Conservation (phyloP, 2,329 filamentous ascomycete genomes). For the Aspergillus sp. region DNA sequence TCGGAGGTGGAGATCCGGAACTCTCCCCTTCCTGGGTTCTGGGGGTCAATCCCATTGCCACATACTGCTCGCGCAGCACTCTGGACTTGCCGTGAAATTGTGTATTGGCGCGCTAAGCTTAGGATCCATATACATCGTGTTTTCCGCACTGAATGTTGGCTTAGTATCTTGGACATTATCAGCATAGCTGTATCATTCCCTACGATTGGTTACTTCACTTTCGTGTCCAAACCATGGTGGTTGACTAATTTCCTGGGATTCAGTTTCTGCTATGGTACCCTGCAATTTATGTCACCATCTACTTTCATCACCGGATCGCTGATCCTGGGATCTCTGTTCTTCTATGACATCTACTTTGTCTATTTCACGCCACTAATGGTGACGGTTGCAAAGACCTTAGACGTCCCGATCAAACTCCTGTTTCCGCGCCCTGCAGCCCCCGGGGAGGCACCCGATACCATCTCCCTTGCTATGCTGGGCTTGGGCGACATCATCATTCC, state of each 20-base stretch:
- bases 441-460: slow-evolving; percentile 44
- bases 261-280: slow-evolving; percentile 78
- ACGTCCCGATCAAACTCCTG: slow-evolving; percentile 89
- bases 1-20: slow-evolving; percentile 29
- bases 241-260: slow-evolving; percentile 86
- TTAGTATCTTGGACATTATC: slow-evolving; percentile 53
- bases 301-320: slow-evolving; percentile 80
- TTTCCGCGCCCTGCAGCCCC: slow-evolving; percentile 67
- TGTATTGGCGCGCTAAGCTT: slow-evolving; percentile 55
- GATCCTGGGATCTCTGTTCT: slow-evolving; percentile 77
- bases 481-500: slow-evolving; percentile 93
- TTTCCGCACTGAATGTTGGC: slow-evolving; percentile 42
- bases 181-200: slow-evolving; percentile 59
- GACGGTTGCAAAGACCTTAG: slow-evolving; percentile 76
- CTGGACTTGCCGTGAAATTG: slow-evolving; percentile 54
- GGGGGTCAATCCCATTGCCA: slow-evolving; percentile 52
- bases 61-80: slow-evolving; percentile 35
- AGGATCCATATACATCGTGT: slow-evolving; percentile 58
- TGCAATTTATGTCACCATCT: slow-evolving; percentile 84
- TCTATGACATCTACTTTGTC: slow-evolving; percentile 84
- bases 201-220: slow-evolving; percentile 65
- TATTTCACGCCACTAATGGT: slow-evolving; percentile 59
- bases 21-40: slow-evolving; percentile 56
- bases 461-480: slow-evolving; percentile 73
- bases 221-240: slow-evolving; percentile 64